These are phyloP conservation scores for Suillus clintonianus DNA, from an alignment of 768 basidiomycete genomes.

Conservation along the genomic window DNA sequence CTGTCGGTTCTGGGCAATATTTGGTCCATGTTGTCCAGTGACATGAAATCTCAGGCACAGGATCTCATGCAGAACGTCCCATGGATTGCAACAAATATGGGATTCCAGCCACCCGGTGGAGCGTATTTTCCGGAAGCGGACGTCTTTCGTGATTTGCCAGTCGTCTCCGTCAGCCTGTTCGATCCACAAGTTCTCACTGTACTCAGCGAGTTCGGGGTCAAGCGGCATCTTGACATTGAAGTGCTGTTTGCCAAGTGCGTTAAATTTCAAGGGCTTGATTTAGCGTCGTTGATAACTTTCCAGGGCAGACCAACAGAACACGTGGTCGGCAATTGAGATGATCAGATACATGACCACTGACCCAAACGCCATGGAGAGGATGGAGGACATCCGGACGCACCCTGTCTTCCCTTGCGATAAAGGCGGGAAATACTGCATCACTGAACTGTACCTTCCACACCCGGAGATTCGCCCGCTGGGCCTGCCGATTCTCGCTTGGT, in stretches of 20 bases:
- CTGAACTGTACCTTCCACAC: slow-evolving; percentile 83
- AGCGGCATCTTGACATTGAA: slow-evolving; percentile 83
- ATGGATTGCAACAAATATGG: slow-evolving; percentile 75
- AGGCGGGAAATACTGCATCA: slow-evolving; percentile 11
- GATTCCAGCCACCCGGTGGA: slow-evolving; percentile 67
- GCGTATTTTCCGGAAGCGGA: slow-evolving; percentile 86
- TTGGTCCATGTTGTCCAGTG: slow-evolving; percentile 65
- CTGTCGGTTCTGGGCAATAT: slow-evolving; percentile 43
- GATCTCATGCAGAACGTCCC: slow-evolving; percentile 48
- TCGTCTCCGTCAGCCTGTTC: slow-evolving; percentile 54
- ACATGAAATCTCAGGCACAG: slow-evolving; percentile 50
- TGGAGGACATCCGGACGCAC: background rate
- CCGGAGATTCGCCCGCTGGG: slow-evolving; percentile 65
- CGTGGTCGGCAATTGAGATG: slow-evolving; percentile 81
- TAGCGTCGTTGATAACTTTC: slow-evolving; percentile 2
- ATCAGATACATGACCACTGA: slow-evolving; percentile 72
- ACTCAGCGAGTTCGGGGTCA: slow-evolving; percentile 65
- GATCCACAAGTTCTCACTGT: slow-evolving; percentile 61
- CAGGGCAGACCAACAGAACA: slow-evolving; percentile 79
- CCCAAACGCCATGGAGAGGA: slow-evolving; percentile 44
- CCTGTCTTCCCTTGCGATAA: slow-evolving; percentile 6
- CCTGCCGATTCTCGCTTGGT: slow-evolving; percentile 83
- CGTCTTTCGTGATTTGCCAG: slow-evolving; percentile 84
- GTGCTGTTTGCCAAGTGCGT: slow-evolving; percentile 76
- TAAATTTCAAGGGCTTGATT: background rate